These are phyloP conservation scores for Funneliformis caledonium DNA, from an alignment of 371 early-diverging fungal genomes.

Conservation along the genomic window DNA sequence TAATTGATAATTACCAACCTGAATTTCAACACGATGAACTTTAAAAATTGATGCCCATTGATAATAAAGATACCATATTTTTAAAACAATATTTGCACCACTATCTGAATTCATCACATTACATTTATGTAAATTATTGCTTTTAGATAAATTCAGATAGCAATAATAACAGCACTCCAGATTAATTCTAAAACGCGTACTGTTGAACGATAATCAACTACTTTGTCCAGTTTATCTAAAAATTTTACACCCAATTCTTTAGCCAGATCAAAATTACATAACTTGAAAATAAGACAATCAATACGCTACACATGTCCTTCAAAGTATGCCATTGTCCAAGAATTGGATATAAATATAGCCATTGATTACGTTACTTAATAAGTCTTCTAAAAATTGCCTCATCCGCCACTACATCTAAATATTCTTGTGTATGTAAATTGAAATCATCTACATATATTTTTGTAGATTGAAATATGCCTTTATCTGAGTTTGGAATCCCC, in stretches of 20 bases:
- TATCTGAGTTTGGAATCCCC: neutral
- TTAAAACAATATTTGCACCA: neutral
- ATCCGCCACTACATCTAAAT: neutral
- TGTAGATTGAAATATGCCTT: neutral
- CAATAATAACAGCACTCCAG: neutral
- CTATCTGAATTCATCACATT: neutral
- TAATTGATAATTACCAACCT: conserved; percentile 1
- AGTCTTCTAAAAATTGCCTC: neutral
- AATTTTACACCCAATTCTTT: neutral
- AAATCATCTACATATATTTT: conserved; percentile 4
- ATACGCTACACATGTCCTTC: conserved; percentile 23
- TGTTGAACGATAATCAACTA: conserved; percentile 15
- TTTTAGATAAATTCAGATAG: neutral
- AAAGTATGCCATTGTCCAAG: conserved; percentile 1
- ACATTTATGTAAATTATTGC: neutral
- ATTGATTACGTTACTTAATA: neutral
- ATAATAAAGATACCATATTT: conserved; percentile 27
- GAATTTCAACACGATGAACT: conserved; percentile 14
- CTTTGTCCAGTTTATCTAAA: conserved; percentile 3
- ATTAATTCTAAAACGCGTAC: conserved; percentile 18
- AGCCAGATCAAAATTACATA: conserved; percentile 28
- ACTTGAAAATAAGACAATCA: conserved; percentile 19
- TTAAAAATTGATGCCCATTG: conserved; percentile 16
- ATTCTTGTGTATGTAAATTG: neutral
- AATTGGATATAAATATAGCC: neutral